phyloP scores from a whole-genome alignment of 176 grass and related monocot genomes.

The Saccharum officinarum region DNA sequence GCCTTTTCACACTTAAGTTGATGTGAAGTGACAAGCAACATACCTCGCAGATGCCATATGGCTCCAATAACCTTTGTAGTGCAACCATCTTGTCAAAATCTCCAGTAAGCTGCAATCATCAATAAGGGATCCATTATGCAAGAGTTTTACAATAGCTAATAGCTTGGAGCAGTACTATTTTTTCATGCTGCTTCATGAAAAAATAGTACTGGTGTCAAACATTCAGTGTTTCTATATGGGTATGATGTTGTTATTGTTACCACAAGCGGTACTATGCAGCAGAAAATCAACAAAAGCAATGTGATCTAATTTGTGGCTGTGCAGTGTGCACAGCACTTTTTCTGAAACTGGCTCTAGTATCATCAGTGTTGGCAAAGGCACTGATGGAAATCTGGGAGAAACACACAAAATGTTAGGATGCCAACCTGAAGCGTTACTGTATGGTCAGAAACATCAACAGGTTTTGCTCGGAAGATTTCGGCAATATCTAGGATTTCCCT shows the following conservation, averaged over 20 bases:
- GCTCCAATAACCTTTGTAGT: slow-evolving; percentile 88
- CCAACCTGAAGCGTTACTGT: slow-evolving; percentile 88
- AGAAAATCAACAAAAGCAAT: background rate
- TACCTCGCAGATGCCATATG: slow-evolving; percentile 98
- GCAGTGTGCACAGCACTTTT: background rate
- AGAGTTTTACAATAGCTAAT: slow-evolving; percentile 6
- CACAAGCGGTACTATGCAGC: background rate
- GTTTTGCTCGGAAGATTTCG: slow-evolving; percentile 85
- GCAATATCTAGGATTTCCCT: slow-evolving; percentile 93
- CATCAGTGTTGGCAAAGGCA: background rate
- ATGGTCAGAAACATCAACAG: slow-evolving; percentile 93
- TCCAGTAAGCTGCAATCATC: slow-evolving; percentile 69
- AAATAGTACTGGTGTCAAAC: background rate
- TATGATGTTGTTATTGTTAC: background rate
- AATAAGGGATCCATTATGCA: slow-evolving; percentile 27
- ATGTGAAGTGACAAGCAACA: background rate
- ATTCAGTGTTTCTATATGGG: background rate
- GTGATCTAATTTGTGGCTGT: background rate
- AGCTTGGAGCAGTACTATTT: background rate
- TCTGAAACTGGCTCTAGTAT: background rate
- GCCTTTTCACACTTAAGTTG: background rate
- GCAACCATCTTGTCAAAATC: slow-evolving; percentile 94
- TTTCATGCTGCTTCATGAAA: background rate
- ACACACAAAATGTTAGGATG: slow-evolving; percentile 12
- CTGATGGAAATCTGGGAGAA: background rate